Evolutionary conservation across 331 rosid species (phyloP), one percentile per base, ranked within the genome.

Genomic region (Rhamnella rubrinervis): DNA sequence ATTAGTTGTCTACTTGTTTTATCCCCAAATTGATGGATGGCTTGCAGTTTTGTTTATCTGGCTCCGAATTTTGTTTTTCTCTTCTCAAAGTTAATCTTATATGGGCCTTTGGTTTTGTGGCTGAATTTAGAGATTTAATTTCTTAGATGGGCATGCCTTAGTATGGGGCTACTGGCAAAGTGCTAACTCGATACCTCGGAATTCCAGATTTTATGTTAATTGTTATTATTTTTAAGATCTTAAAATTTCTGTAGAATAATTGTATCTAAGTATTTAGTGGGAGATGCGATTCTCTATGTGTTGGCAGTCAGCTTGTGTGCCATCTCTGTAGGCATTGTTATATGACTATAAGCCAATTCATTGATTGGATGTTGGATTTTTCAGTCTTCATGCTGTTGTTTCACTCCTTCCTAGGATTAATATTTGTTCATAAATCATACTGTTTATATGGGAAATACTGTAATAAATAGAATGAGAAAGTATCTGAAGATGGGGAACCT

Each of bases 391-490:
- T 50, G 37, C 28, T 6, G 19, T 6, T 51, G 60, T 20, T 59
- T 60, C 19, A 8, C 18, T 19, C 10, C 7, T 53, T 15, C 19
- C 23, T 18, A 10, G 6, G 58, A 19, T 8, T 53, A 17, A 6
- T 53, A 10, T 18, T 49, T 17, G 21, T 53, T 21, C 49, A 44
- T 7, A 44, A 44, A 8, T 44, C 14, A 2, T 16, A 3, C 14
- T 44, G 49, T 10, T 44, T 10, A 44, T 44, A 11, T 44, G 14
- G 49, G 13, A 44, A 44, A 9, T 44, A 44, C 14, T 44, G 16
- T 44, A 10, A n/a, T 13, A 21, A 64, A 12, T 16, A 19, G 12
- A 63, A 71, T 46, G 37, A 35, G 65, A 73, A n/a, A 66, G 57
- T 7, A 14, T 28, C 14, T 66, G n/a, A 13, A 16, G 1, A 20